These are phyloP conservation scores for Lepraria neglecta DNA, from an alignment of 495 filamentous ascomycete species.

Conservation along the genomic window DNA sequence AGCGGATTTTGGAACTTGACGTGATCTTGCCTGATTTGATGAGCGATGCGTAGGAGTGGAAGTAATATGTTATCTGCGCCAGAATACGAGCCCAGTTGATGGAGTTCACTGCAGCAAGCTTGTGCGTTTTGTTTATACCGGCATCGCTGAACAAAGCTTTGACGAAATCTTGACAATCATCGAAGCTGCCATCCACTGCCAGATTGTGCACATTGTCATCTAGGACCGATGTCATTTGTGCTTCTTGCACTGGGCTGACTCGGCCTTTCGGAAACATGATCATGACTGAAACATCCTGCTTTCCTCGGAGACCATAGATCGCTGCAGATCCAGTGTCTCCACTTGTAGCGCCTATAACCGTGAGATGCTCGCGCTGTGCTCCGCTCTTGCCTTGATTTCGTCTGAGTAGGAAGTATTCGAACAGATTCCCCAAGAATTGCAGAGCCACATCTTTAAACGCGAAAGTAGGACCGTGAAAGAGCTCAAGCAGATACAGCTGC, in stretches of 20 bases:
- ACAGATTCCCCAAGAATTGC: slow-evolving; percentile 88
- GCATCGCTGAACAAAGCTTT: slow-evolving; percentile 86
- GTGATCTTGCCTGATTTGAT: slow-evolving; percentile 28
- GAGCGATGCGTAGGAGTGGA: slow-evolving; percentile 80
- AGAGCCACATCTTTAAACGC: slow-evolving; percentile 78
- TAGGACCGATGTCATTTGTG: slow-evolving; percentile 87
- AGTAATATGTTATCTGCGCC: slow-evolving; percentile 91
- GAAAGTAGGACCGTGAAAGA: slow-evolving; percentile 97
- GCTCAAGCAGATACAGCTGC: slow-evolving; percentile 77
- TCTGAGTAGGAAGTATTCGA: slow-evolving; percentile 88
- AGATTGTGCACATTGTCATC: slow-evolving; percentile 56
- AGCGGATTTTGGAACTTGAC: slow-evolving; percentile 56
- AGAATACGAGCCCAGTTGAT: slow-evolving; percentile 53
- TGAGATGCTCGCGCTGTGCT: slow-evolving; percentile 71
- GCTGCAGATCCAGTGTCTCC: slow-evolving; percentile 94
- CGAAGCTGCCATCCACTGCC: slow-evolving; percentile 47
- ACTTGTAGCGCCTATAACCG: slow-evolving; percentile 84
- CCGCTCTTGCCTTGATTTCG: slow-evolving; percentile 63
- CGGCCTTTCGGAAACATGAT: slow-evolving; percentile 82
- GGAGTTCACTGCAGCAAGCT: slow-evolving; percentile 80
- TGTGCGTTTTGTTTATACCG: slow-evolving; percentile 62
- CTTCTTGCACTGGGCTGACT: slow-evolving; percentile 81
- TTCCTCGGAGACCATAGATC: slow-evolving; percentile 93
- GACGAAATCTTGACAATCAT: slow-evolving; percentile 59
- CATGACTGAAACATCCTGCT: slow-evolving; percentile 90